phyloP scores from a whole-genome alignment of 805 yeast genomes.

The Metschnikowia borealis region DNA sequence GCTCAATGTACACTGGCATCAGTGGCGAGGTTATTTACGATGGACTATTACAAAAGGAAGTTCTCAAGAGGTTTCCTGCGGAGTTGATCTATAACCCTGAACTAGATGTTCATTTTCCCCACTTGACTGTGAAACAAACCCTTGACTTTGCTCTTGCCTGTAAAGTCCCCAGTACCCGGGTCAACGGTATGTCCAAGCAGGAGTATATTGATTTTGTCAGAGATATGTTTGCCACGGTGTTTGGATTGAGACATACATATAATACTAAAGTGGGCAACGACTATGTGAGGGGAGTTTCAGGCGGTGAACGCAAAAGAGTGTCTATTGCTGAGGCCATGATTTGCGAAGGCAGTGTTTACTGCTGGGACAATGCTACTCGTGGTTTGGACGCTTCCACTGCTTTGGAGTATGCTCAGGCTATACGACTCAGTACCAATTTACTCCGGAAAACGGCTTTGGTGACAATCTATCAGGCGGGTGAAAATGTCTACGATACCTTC shows the following conservation, averaged over 20 bases:
- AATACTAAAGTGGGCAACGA: conserved; percentile 62
- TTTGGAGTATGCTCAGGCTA: conserved; percentile 55
- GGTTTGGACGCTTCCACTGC: conserved; percentile 71
- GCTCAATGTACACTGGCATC: conserved; percentile 42
- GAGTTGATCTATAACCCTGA: conserved; percentile 69
- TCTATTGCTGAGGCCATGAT: conserved; percentile 62
- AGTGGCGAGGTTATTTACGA: conserved; percentile 44
- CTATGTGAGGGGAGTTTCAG: conserved; percentile 62
- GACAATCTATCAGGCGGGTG: conserved; percentile 65
- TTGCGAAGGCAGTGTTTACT: conserved; percentile 42
- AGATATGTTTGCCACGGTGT: conserved; percentile 40
- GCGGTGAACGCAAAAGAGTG: conserved; percentile 69
- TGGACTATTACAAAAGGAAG: conserved; percentile 51
- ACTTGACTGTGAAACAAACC: conserved; percentile 62
- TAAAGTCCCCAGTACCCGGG: conserved; percentile 57
- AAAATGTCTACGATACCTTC: conserved; percentile 55
- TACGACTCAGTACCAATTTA: conserved; percentile 51
- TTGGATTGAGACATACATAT: conserved; percentile 51
- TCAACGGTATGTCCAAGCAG: conserved; percentile 50
- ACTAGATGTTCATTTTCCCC: conserved; percentile 63
- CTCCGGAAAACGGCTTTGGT: conserved; percentile 52
- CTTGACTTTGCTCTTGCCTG: conserved; percentile 54
- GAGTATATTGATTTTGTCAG: conserved; percentile 43
- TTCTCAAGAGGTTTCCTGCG: conserved; percentile 52
- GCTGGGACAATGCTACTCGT: conserved; percentile 68